phyloP scores from a whole-genome alignment of 2,329 filamentous ascomycete genomes.

The Lachnum nothofagi region DNA sequence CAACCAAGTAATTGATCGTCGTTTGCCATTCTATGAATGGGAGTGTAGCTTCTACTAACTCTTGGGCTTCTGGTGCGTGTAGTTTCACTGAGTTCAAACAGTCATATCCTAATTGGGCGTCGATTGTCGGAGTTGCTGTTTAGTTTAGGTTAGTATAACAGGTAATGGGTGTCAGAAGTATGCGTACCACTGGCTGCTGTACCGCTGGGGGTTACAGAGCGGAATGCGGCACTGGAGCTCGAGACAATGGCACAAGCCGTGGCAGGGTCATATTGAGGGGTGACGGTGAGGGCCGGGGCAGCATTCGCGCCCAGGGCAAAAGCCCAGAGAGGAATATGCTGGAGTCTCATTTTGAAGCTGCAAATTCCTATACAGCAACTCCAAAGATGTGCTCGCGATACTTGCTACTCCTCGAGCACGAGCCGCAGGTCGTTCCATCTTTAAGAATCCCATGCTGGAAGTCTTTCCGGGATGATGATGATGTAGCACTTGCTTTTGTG shows the following conservation, averaged over 20 bases:
- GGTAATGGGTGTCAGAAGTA: neutral
- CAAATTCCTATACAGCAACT: too few species aligned
- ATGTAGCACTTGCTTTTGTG: too few species aligned
- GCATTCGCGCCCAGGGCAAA: neutral
- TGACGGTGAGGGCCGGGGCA: neutral
- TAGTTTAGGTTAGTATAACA: too few species aligned
- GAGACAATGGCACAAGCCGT: slow-evolving; percentile 6
- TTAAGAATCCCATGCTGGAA: too few species aligned
- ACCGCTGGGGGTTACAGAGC: neutral
- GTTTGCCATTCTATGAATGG: slow-evolving; percentile 19
- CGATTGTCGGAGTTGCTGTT: slow-evolving; percentile 7
- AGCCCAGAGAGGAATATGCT: too few species aligned
- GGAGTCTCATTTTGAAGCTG: too few species aligned
- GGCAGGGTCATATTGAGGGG: neutral
- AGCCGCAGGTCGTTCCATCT: too few species aligned
- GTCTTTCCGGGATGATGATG: too few species aligned
- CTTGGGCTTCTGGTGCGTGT: slow-evolving; percentile 9
- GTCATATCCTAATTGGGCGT: slow-evolving; percentile 15
- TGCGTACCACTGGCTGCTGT: neutral
- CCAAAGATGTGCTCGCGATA: too few species aligned
- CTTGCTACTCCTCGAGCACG: too few species aligned
- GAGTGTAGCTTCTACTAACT: slow-evolving; percentile 10
- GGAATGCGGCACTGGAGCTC: slow-evolving; percentile 1
- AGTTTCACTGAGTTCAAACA: slow-evolving; percentile 18
- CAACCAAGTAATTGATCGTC: slow-evolving; percentile 33